phyloP scores from a whole-genome alignment of 73 alveolate species.

The Symbiodinium natans region DNA sequence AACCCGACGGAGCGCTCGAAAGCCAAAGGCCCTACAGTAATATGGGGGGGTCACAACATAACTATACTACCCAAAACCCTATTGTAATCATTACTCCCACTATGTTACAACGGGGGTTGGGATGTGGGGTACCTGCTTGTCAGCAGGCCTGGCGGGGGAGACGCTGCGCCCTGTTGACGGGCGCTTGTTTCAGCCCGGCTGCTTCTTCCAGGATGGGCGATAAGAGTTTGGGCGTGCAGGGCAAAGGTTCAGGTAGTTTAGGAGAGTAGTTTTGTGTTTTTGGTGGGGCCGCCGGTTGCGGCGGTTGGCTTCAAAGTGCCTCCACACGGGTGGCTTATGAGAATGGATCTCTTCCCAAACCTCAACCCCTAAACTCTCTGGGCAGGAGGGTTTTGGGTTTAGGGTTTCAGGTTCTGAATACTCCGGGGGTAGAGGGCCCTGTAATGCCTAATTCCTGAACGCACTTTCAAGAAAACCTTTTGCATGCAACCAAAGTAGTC shows the following conservation, averaged over 20 bases:
- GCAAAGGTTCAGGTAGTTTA: too few relatives aligned
- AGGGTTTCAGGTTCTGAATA: not conserved
- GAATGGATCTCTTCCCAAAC: too few relatives aligned
- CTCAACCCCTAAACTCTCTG: too few relatives aligned
- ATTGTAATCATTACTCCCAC: not conserved
- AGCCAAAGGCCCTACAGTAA: too few relatives aligned
- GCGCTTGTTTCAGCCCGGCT: slow-evolving; percentile 61
- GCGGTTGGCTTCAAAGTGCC: too few relatives aligned
- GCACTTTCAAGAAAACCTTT: not conserved
- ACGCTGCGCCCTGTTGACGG: slow-evolving; percentile 77
- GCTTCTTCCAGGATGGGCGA: slow-evolving; percentile 21
- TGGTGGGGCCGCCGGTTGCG: too few relatives aligned
- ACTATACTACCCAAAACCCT: too few relatives aligned
- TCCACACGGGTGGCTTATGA: too few relatives aligned
- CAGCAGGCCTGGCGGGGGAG: slow-evolving; percentile 31
- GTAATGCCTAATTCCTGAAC: not conserved
- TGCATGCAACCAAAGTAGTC: too few relatives aligned
- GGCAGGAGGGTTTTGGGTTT: not conserved
- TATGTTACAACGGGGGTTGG: not conserved
- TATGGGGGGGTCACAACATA: too few relatives aligned
- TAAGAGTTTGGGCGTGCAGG: not conserved
- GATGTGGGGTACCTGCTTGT: not conserved
- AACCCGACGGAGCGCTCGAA: too few relatives aligned
- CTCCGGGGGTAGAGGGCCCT: not conserved
- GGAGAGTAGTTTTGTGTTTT: too few relatives aligned